Evolutionary conservation across 1,139 yeast genomes (phyloP).

Genomic region (Saccharomyces hybrid): DNA sequence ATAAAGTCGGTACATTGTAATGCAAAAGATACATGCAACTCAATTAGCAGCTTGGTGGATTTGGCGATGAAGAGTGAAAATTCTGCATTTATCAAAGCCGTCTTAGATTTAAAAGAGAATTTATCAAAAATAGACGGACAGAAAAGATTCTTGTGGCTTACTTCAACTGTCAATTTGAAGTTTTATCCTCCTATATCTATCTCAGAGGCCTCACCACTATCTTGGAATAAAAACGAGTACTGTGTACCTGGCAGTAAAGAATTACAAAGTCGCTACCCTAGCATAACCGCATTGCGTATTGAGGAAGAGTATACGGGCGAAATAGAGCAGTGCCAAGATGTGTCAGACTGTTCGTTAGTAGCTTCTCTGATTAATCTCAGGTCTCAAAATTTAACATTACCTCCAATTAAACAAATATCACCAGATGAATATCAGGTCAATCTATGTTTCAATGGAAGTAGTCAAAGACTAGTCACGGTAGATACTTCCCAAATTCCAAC

Average conservation of each 20-base stretch:
- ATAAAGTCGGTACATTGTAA: conserved; percentile 9
- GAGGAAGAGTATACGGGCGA: conserved; percentile 19
- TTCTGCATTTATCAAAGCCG: conserved; percentile 11
- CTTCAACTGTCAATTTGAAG: conserved; percentile 34
- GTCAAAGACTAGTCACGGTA: conserved; percentile 45
- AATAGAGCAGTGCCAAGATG: conserved; percentile 42
- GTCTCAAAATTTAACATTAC: conserved; percentile 32
- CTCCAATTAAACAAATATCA: conserved; percentile 16
- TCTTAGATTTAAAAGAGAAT: conserved; percentile 14
- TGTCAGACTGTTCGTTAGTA: conserved; percentile 73
- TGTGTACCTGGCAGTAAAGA: conserved; percentile 6
- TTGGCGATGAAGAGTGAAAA: conserved; percentile 13
- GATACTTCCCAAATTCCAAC: conserved; percentile 37
- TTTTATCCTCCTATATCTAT: conserved; percentile 36
- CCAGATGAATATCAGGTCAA: conserved; percentile 35
- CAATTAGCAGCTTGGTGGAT: not conserved
- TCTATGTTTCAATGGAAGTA: conserved; percentile 53
- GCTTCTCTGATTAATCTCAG: conserved; percentile 45
- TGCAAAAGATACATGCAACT: not conserved
- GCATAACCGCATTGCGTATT: conserved; percentile 23
- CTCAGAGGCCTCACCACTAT: conserved; percentile 16
- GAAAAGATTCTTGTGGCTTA: conserved; percentile 40
- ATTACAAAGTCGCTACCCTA: conserved; percentile 14
- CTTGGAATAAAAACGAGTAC: conserved; percentile 14
- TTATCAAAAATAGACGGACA: conserved; percentile 15